phyloP scores from a whole-genome alignment of 2,329 filamentous ascomycete species.

The Nectriaceae sp. region DNA sequence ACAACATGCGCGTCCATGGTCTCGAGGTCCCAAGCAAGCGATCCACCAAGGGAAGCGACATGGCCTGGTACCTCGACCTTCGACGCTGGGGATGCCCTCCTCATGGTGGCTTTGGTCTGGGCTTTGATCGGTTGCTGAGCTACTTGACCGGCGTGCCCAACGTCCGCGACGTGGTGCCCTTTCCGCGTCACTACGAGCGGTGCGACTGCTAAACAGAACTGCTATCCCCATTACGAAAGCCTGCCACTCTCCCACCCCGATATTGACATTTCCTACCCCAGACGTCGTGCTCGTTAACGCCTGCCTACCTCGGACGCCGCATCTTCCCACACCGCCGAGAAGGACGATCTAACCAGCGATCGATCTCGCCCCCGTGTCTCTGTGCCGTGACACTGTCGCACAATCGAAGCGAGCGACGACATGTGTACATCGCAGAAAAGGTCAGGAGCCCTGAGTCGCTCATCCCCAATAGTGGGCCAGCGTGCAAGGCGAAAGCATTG shows the following conservation, averaged over 20 bases:
- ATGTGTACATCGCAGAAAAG: conserved; percentile 15
- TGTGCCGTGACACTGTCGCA: conserved; percentile 21
- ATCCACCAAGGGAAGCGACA: conserved; percentile 28
- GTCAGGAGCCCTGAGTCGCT: conserved; percentile 6
- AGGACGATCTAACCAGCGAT: conserved; percentile 13
- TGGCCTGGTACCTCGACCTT: conserved; percentile 88
- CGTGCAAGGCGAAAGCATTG: conserved; percentile 12
- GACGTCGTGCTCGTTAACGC: conserved; percentile 26
- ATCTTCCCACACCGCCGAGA: conserved; percentile 2
- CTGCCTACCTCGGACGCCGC: conserved; percentile 29
- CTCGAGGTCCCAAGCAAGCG: conserved; percentile 47
- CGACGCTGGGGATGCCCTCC: conserved; percentile 89
- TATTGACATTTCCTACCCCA: neutral
- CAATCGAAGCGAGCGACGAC: conserved; percentile 25
- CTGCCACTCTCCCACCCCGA: conserved; percentile 3
- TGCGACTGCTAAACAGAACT: conserved; percentile 53
- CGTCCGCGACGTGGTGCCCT: conserved; percentile 82
- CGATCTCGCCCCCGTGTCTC: conserved; percentile 23
- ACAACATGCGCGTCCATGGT: conserved; percentile 71
- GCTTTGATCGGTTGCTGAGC: conserved; percentile 83
- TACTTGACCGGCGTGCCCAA: conserved; percentile 82
- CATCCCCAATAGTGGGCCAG: neutral
- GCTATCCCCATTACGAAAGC: too few relatives aligned
- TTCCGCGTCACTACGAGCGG: conserved; percentile 72
- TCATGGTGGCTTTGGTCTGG: conserved; percentile 88